Evolutionary conservation across 176 grass and related monocot genomes (phyloP).

Genomic region (Tillandsia fasciculata): DNA sequence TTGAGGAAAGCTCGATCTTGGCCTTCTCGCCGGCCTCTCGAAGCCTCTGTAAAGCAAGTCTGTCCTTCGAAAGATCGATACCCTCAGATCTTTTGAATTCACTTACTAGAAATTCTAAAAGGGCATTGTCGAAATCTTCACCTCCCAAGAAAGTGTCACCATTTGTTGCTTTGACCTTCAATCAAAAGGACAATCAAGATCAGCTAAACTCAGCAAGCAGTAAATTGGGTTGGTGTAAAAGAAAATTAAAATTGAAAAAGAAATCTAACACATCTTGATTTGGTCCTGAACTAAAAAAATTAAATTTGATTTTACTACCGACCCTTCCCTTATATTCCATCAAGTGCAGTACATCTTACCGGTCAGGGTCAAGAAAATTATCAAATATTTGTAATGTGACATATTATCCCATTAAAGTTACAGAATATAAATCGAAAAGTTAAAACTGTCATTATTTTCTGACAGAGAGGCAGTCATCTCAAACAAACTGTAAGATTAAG

Average conservation of each 20-base stretch:
- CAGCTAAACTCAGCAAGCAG: neutral
- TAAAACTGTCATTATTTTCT: too few species aligned
- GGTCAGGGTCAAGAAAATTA: too few species aligned
- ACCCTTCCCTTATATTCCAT: too few species aligned
- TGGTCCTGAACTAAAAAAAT: too few species aligned
- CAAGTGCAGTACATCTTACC: too few species aligned
- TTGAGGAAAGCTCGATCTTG: conserved; percentile 66
- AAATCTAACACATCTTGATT: neutral
- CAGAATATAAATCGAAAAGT: too few species aligned
- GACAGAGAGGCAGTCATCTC: too few species aligned
- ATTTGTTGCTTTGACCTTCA: conserved; percentile 70
- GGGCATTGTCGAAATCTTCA: conserved; percentile 72
- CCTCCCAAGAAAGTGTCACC: conserved; percentile 81
- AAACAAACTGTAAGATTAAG: too few species aligned
- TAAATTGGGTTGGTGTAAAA: neutral
- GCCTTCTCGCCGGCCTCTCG: conserved; percentile 74
- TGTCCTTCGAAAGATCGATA: conserved; percentile 69
- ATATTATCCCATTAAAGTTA: too few species aligned
- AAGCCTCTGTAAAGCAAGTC: conserved; percentile 47
- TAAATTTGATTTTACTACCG: too few species aligned
- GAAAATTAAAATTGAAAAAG: neutral
- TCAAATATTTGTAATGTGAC: too few species aligned
- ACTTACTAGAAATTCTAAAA: conserved; percentile 56
- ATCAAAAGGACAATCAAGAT: neutral
- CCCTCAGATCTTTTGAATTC: conserved; percentile 53